Evolutionary conservation across 495 filamentous ascomycete species (phyloP), one percentile per base, ranked within the genome.

Genomic region (Daldinia grandis): DNA sequence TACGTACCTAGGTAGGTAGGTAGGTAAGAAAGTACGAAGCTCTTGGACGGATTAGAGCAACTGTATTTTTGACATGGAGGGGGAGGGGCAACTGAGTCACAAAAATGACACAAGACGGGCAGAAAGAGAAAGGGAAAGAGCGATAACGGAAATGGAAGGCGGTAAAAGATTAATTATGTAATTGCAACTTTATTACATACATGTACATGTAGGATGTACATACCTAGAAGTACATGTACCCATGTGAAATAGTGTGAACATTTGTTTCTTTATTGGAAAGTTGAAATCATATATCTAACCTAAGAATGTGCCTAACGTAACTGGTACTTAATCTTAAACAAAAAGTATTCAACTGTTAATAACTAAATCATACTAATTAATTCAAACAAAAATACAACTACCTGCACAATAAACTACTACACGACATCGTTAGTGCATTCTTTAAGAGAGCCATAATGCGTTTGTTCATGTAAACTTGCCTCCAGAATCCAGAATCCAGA

Each of bases 31-130:
- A 37, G 37, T 28, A 40, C 21, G 30, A 56, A 56, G 50, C 37
- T 33, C 38, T 38, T n/a, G n/a, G n/a, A n/a, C n/a, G n/a, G n/a
- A n/a, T n/a, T 28, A 54, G 56, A 27, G 33, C 24, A 59, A 30
- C 24, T 42, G 10, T 44, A 44, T 28, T 38, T 15, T 37, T 9
- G 28, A 58, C 27, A 69, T 73, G 62, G 70, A 64, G 70, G 70
- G 70, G 70, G 70, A 68, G 70, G 70, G 70, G 70, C 65, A 73
- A 47, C 30, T 73, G 70, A 73, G 56, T 73, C 70, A 73, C 62
- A 73, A 62, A 72, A 68, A 65, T 62, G 59, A 73, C 61, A 68
- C 60, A 56, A 58, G 37, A 54, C 3, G 17, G 68, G 64, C 42
- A 58, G 60, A 57, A 68, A 56, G 31, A 14, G 4, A 28, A 10